These are phyloP conservation scores for Phytophthora colocasiae DNA, from an alignment of 352 stramenopile genomes.

Conservation along the genomic window DNA sequence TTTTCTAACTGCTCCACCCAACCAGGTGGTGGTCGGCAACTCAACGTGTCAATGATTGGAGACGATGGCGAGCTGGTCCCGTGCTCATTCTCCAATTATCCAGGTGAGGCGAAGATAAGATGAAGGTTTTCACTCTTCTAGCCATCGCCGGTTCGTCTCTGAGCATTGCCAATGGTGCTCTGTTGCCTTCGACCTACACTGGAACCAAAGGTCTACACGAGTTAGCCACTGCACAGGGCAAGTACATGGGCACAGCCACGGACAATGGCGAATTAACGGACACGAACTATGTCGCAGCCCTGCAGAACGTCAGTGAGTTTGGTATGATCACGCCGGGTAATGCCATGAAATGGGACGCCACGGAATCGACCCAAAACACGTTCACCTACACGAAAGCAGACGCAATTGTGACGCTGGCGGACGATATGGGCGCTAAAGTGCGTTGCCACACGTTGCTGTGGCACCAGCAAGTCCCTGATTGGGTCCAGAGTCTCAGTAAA, in stretches of 20 bases:
- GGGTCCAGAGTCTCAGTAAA: slow-evolving; percentile 36
- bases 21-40: too few species aligned
- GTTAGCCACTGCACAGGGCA: slow-evolving; percentile 29
- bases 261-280: slow-evolving; percentile 32
- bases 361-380: slow-evolving; percentile 22
- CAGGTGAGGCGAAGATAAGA: slow-evolving; percentile 1
- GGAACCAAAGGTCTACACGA: slow-evolving; percentile 35
- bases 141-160: slow-evolving; percentile 21
- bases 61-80: slow-evolving; percentile 1
- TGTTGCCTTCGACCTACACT: slow-evolving; percentile 27
- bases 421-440: slow-evolving; percentile 31
- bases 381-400: slow-evolving; percentile 35
- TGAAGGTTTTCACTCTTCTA: slow-evolving; percentile 19
- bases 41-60: slow-evolving; percentile 7
- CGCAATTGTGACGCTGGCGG: slow-evolving; percentile 25
- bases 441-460: slow-evolving; percentile 40
- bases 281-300: slow-evolving; percentile 27
- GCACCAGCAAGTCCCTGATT: slow-evolving; percentile 34
- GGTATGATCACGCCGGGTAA: slow-evolving; percentile 39
- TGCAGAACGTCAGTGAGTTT: slow-evolving; percentile 33
- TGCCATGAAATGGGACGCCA: slow-evolving; percentile 40
- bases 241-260: slow-evolving; percentile 43
- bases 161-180: slow-evolving; percentile 9
- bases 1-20: too few species aligned
- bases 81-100: slow-evolving; percentile 19